Evolutionary conservation across 306 rosid species (phyloP), one percentile per base, ranked within the genome.

Genomic region (Ammopiptanthus mongolicus): DNA sequence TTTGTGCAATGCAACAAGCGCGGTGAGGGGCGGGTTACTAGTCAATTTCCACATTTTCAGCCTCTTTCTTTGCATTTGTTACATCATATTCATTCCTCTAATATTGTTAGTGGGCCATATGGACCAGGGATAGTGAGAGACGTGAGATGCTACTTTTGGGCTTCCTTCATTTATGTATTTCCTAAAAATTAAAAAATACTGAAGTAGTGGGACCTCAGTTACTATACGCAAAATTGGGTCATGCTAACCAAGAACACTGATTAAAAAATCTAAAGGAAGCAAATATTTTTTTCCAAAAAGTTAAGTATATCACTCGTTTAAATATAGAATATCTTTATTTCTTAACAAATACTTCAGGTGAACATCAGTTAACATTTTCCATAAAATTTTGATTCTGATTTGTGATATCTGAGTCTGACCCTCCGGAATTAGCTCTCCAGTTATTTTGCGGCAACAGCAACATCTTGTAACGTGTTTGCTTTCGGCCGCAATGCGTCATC

Each of bases 401-500:
- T 36, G 5, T 73, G 74, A 73, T 25, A 74, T 63, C 36, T 34
- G 79, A 65, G 11, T 46, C 58, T 47, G 71, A 74, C 80, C 55
- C 74, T 72, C 34, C 8, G 15, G 8, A 14, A 13, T 52, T 23
- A 61, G 65, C 28, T 66, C 79, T 73, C 58, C 59, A 9, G 66
- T 67, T 46, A 74, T 78, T 69, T 75, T 75, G 78, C 69, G 18
- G 64, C 78, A 70, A 70, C 50, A 55, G 22, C 65, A 65, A 68
- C 65, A 10, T 25, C 2, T 8, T 10, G 1, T 2, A 2, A 21
- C 63, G 21, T 46, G 50, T 44, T 76, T 46, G 78, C 78, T 81
- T 81, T 81, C 78, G 82, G 82, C 82, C 34, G 17, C 57, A 18
- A 1, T 25, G 75, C 71, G 46, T 66, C 70, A 59, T 74, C 70